These are phyloP conservation scores for Boletus vinaceobasis DNA, from an alignment of 768 basidiomycete species.

Conservation along the genomic window DNA sequence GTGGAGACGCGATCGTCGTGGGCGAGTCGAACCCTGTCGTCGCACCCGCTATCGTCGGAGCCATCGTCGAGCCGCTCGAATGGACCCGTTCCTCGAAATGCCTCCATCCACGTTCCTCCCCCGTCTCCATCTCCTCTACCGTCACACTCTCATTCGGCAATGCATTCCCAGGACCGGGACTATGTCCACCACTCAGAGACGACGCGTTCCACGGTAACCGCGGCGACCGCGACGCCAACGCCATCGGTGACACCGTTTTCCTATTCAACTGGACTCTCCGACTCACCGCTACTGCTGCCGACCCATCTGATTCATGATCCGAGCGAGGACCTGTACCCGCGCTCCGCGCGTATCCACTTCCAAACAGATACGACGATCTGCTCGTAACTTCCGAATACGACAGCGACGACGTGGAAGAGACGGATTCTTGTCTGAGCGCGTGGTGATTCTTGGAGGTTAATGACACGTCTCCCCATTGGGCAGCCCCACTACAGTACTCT, in stretches of 20 bases:
- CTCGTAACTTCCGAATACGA: conserved; percentile 52
- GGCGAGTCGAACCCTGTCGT: conserved; percentile 36
- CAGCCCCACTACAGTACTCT: conserved; percentile 21
- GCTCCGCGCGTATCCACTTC: conserved; percentile 9
- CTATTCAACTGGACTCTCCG: conserved; percentile 63
- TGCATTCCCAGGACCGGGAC: conserved; percentile 1
- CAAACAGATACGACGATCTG: conserved; percentile 25
- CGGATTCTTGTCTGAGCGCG: conserved; percentile 47
- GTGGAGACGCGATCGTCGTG: conserved; percentile 36
- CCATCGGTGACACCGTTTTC: conserved; percentile 70
- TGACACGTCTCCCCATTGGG: conserved; percentile 51
- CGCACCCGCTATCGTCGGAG: neutral
- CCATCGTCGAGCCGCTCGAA: neutral
- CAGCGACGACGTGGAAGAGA: conserved; percentile 63
- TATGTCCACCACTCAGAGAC: conserved; percentile 41
- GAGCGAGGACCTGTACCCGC: conserved; percentile 33
- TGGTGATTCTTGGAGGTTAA: conserved; percentile 34
- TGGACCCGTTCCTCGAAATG: conserved; percentile 18
- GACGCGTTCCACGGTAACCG: conserved; percentile 32
- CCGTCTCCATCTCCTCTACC: conserved; percentile 23
- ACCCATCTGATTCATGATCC: conserved; percentile 57
- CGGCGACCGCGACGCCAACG: conserved; percentile 44
- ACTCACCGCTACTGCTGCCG: conserved; percentile 32
- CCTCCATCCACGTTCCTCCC: conserved; percentile 30
- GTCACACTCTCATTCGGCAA: conserved; percentile 17